Evolutionary conservation across 768 basidiomycete genomes (phyloP).

Genomic region (Trametes coccinea): DNA sequence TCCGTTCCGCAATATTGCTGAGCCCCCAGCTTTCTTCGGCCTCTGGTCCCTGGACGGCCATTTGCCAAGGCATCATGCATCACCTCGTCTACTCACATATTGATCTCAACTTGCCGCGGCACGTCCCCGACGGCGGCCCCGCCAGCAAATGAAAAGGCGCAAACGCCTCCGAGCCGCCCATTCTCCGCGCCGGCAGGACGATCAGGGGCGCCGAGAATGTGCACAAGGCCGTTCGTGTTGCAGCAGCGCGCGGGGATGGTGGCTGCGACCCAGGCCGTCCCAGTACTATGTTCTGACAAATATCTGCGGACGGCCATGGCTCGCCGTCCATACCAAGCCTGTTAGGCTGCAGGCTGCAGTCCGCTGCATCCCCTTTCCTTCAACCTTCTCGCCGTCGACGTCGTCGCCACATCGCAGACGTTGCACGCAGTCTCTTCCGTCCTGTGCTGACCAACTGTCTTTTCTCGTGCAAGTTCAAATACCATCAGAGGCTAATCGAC

Average conservation of each 20-base stretch:
- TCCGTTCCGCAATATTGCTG: too few species aligned
- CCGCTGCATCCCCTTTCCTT: neutral
- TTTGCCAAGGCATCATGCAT: neutral
- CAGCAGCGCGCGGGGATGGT: neutral
- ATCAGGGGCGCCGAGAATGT: conserved; percentile 5
- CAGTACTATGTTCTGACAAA: neutral
- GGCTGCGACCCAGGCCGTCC: neutral
- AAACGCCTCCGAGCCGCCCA: conserved; percentile 1
- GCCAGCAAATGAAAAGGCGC: neutral
- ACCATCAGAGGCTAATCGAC: neutral
- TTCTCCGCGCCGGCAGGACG: neutral
- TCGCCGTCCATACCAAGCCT: neutral
- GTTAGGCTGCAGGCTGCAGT: too few species aligned
- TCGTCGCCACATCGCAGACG: neutral
- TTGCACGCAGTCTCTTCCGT: neutral
- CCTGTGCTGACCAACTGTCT: neutral
- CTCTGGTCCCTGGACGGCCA: neutral
- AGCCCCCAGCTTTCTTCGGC: neutral
- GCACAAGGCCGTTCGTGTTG: neutral
- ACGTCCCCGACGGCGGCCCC: neutral
- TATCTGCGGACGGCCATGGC: conserved; percentile 1
- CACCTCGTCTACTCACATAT: neutral
- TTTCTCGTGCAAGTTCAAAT: neutral
- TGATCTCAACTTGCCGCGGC: neutral
- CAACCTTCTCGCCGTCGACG: neutral